Evolutionary conservation across 441 rosid genomes (phyloP), one percentile per base, ranked within the genome.

Genomic region (Biscutella laevigata): DNA sequence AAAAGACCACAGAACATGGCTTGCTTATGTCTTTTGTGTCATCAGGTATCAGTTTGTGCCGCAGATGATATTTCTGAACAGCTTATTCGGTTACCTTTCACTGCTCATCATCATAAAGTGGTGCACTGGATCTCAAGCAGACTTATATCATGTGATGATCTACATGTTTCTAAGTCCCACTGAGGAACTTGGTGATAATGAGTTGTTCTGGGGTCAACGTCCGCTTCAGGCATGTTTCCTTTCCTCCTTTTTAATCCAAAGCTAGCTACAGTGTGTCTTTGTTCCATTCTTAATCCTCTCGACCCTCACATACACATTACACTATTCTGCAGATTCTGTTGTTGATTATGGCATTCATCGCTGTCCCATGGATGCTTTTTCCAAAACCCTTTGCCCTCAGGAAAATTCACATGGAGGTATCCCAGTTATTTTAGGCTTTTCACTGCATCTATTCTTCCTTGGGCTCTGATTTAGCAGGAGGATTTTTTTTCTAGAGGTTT

Each of bases 301-400:
- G 11, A 11, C 44, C 13, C 35, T 22, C 52, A 55, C 33, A 33
- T 24, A 50, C 58, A 39, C 56, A 74, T 34, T 36, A 29, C 0
- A 15, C 17, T 73, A 15, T 57, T 61, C 61, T 66, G 78, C 95
- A 92, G 99, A 84, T 92, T 57, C 1, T 88, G 44, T 72, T 92
- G 69, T 57, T 92, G 75, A 82, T 92, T 65, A 58, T 73, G 77
- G 98, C 95, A 4, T 3, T 86, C 53, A 37, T 83, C 68, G 94
- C 99, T 16, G 94, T 89, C 43, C 99, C 99, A 14, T 94, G 97
- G 97, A 94, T 94, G 99, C 88, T 94, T 48, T 75, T 94, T 74
- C 97, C 99, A 13, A 94, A 94, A 71, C 97, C 99, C 37, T 84
- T 94, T 63, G 81, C 92, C 57, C 76, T 89, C 71, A 94, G 81